Evolutionary conservation across 208 protist genomes (phyloP), one percentile per base, ranked within the genome.

Genomic region (Leishmania aethiopica): DNA sequence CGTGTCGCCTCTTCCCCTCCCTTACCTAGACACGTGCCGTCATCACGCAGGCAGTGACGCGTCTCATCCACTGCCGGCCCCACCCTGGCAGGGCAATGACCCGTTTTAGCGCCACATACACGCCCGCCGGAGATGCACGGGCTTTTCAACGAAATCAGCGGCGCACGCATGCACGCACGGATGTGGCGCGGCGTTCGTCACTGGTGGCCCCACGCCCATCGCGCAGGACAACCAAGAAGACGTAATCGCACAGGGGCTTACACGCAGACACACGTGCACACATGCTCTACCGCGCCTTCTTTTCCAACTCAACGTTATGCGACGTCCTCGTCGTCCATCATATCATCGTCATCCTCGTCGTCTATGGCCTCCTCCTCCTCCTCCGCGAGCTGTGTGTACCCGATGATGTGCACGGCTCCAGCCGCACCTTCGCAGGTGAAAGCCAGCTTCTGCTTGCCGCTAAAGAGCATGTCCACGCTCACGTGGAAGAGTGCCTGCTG

Each of bases 391-490:
- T 95, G 91, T 2, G 92, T 80, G 84, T 94, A 97, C 22, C 94
- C 94, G 25, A 89, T 88, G 28, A 95, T 25, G 79, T 97, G 94
- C 45, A 97, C 81, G 22, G 85, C 84, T n/a, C 90, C 91, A 11
- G 82, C 77, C 45, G 75, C 71, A 6, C 84, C 78, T 57, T 88
- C 82, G n/a, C 86, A 88, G n/a, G 86, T 90, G 60, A 97, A 93
- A 5, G 74, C 71, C 32, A 93, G 45, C 0, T 85, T 78, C 72
- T 96, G 93, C 40, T 42, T 77, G 25, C 66, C 81, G 32, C 83
- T 84, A 49, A 97, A 89, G 49, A 97, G 84, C 69, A 95, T 86
- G 78, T 97, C 94, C 25, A 91, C 89, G 53, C 79, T 82, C 73
- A 89, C 82, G 67, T 95, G 91, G 75, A 93, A 95, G 22, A 89